Conservation (phyloP, 202 grass and related monocot species). For the Eragrostis tef region DNA sequence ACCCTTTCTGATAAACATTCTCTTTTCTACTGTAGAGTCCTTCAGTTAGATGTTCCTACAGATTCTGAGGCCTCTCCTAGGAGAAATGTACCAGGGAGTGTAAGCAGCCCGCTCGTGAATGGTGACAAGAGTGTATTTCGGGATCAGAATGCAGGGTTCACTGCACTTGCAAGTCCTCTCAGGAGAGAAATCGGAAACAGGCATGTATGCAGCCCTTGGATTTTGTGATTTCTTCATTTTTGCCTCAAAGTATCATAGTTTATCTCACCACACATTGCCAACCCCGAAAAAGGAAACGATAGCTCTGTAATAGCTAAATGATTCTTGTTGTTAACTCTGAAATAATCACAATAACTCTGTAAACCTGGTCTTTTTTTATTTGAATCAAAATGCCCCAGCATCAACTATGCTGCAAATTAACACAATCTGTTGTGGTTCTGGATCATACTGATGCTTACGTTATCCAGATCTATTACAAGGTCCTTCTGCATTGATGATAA, state of each 20-base stretch:
- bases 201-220: slow-evolving; percentile 47
- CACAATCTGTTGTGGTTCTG: slow-evolving; percentile 24
- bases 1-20: slow-evolving; percentile 24
- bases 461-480: slow-evolving; percentile 64
- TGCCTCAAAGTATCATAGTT: background rate
- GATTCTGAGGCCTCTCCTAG: slow-evolving; percentile 53
- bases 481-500: slow-evolving; percentile 60
- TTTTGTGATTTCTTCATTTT: slow-evolving; percentile 29
- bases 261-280: background rate
- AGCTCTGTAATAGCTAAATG: background rate
- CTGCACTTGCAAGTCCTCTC: slow-evolving; percentile 69
- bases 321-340: background rate
- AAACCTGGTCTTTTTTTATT: slow-evolving; percentile 18
- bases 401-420: slow-evolving; percentile 29
- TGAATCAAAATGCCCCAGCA: slow-evolving; percentile 24
- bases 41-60: slow-evolving; percentile 57
- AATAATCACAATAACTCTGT: background rate
- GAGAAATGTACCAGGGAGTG: slow-evolving; percentile 52
- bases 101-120: slow-evolving; percentile 55
- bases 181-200: slow-evolving; percentile 81
- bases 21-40: slow-evolving; percentile 55
- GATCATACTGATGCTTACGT: slow-evolving; percentile 26
- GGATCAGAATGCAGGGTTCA: slow-evolving; percentile 60
- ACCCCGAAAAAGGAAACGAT: no score
- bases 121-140: slow-evolving; percentile 61